Base-by-base conservation (phyloP, 768 basidiomycete genomes). In the Infundibulicybe gibba region DNA sequence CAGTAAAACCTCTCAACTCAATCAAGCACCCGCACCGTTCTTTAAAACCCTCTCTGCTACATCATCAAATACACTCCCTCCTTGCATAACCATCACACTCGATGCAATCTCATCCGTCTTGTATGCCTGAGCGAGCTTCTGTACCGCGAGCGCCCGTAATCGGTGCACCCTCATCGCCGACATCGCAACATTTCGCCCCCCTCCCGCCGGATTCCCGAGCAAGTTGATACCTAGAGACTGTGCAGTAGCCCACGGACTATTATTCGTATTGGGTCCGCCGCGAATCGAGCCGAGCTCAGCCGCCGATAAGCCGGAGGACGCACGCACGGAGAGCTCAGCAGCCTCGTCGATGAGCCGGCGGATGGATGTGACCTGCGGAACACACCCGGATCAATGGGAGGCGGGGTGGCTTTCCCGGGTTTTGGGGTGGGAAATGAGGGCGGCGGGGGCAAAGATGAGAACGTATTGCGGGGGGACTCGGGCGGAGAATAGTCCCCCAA, bases 41-140 rank as follows among this genome's bases (percentile, higher is more conserved):
- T 72, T 89, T 45, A 94, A 76, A 9, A 94, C 91, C 12, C 84
- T 76, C 60, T 91, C 89, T 0, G 92, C 92, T n/a, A 94, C 76
- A 55, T 94, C 92, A 54, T 94, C 92, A 57, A 94, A 89, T 2
- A 93, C 87, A 52, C 85, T 91, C 5, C 92, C 90, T 32, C 90
- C 90, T 60, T 94, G 92, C 92, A 94, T 94, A 25, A 94, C 83
- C 85, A 94, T 90, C 20, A 94, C 92, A 58, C 88, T 91, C 1
- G 89, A 88, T 1, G 92, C 92, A 56, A 94, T 90, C 62, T 94
- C 92, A 60, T 94, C 92, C 10, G 81, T 75, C 60, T 83, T 82
- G 58, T 94, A 94, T 5, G 92, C 92, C 16, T 83, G 79, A 0
- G 91, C 89, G 35, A 94, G 71, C 61, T 90, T 90, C 64, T 91